These are phyloP conservation scores for Globisporangium heterothallicum DNA, from an alignment of 352 stramenopile species.

Conservation along the genomic window DNA sequence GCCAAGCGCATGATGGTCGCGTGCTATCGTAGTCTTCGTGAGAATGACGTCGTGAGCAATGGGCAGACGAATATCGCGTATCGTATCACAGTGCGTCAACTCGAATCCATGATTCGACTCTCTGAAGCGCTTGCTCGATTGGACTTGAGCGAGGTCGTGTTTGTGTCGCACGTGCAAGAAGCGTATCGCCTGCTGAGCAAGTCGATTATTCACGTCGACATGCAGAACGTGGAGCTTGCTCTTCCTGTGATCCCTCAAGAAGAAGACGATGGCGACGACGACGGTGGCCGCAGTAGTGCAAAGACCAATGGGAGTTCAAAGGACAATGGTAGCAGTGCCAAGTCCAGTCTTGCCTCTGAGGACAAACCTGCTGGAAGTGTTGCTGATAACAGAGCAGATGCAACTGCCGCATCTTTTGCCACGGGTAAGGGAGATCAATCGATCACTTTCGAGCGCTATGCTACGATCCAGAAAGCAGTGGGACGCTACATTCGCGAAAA, in stretches of 20 bases:
- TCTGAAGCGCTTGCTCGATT: constrained; percentile 94
- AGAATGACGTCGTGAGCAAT: constrained; percentile 92
- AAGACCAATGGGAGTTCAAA: constrained; percentile 6
- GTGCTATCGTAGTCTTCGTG: constrained; percentile 96
- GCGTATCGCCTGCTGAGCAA: constrained; percentile 96
- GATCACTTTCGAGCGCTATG: constrained; percentile 79
- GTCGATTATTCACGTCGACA: constrained; percentile 99
- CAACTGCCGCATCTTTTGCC: background rate
- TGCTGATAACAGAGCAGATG: background rate
- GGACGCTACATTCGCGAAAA: constrained; percentile 76
- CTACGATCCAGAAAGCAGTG: constrained; percentile 76
- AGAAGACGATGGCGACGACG: constrained; percentile 30
- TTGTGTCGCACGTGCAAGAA: constrained; percentile 92
- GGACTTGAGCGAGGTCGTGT: constrained; percentile 92
- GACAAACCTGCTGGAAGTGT: background rate
- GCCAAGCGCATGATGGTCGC: constrained; percentile 93
- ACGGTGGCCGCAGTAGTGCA: constrained; percentile 10
- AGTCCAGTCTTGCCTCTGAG: no score
- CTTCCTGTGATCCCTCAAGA: constrained; percentile 33
- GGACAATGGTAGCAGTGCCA: background rate
- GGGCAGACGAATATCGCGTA: constrained; percentile 95
- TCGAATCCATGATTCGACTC: constrained; percentile 98
- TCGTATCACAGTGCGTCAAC: constrained; percentile 97
- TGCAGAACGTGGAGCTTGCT: constrained; percentile 93
- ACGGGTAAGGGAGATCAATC: constrained; percentile 26